phyloP scores from a whole-genome alignment of 2,329 filamentous ascomycete genomes.

The Colletotrichum chlorophyti region DNA sequence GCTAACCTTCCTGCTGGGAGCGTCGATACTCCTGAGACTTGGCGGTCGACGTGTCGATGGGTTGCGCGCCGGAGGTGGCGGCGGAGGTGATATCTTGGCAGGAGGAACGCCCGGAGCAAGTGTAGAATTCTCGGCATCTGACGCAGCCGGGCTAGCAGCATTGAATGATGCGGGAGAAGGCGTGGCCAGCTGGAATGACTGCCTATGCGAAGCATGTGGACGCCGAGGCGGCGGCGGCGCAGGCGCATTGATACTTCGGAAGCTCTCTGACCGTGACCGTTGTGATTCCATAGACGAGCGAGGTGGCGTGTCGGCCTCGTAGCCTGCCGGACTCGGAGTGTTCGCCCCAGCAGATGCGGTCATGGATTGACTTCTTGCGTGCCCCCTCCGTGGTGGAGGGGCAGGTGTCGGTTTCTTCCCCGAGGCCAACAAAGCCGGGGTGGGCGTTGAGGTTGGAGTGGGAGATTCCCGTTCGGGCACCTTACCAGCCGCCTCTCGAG shows the following conservation, averaged over 20 bases:
- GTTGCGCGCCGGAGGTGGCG: constrained; percentile 53
- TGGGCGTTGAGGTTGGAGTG: constrained; percentile 29
- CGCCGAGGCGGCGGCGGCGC: constrained; percentile 64
- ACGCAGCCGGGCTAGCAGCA: constrained; percentile 2
- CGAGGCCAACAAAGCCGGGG: constrained; percentile 44
- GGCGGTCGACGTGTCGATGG: constrained; percentile 51
- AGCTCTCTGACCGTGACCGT: constrained; percentile 52
- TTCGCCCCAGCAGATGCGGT: constrained; percentile 23
- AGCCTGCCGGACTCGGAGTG: constrained; percentile 25
- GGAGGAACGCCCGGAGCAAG: neutral
- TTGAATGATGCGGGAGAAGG: constrained; percentile 11
- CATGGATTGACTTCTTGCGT: constrained; percentile 48
- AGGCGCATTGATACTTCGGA: constrained; percentile 51
- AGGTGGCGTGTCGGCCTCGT: constrained; percentile 47
- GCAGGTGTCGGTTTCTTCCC: constrained; percentile 54
- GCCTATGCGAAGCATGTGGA: constrained; percentile 46
- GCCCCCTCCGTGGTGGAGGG: constrained; percentile 57
- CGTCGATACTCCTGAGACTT: constrained; percentile 50
- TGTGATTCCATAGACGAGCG: constrained; percentile 60
- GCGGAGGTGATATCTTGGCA: constrained; percentile 43
- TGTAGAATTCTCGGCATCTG: neutral
- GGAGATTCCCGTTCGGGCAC: constrained; percentile 49
- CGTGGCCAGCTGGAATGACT: constrained; percentile 25
- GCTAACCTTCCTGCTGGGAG: constrained; percentile 28
- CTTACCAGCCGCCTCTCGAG: constrained; percentile 60